Evolutionary conservation across 139 green algal genomes (phyloP).

Genomic region (Closterium sp.): DNA sequence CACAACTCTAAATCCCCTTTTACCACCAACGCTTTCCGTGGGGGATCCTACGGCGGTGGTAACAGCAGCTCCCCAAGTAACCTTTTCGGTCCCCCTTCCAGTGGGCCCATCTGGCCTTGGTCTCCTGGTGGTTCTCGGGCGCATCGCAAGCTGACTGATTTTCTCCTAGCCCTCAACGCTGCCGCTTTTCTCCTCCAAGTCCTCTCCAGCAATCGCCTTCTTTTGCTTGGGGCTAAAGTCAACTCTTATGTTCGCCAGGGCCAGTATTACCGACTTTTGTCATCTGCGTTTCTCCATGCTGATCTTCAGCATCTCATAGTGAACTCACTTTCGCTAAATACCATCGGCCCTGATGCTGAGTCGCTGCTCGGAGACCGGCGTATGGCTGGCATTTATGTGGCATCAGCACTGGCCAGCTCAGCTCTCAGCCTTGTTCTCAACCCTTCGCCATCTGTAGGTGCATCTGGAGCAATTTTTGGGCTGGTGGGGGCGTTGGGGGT

Average conservation of each 20-base stretch:
- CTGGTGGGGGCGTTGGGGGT: not conserved
- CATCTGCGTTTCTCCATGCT: not conserved
- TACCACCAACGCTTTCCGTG: not conserved
- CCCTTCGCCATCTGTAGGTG: not conserved
- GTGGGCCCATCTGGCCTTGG: not conserved
- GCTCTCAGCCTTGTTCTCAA: not conserved
- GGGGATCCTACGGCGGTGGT: not conserved
- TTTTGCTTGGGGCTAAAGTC: not conserved
- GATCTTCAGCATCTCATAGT: not conserved
- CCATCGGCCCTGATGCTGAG: not conserved
- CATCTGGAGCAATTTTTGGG: not conserved
- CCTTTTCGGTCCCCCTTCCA: not conserved
- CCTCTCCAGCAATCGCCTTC: not conserved
- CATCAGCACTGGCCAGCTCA: not conserved
- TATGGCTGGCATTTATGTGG: not conserved
- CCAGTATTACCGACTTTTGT: not conserved
- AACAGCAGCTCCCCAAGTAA: not conserved
- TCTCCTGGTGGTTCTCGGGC: not conserved
- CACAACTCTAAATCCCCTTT: not conserved
- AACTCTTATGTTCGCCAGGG: not conserved
- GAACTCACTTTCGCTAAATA: not conserved
- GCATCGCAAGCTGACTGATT: not conserved
- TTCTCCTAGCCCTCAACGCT: not conserved
- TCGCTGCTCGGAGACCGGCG: not conserved
- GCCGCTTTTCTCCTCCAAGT: not conserved